These are phyloP conservation scores for Sugiyamaella chiloensis DNA, from an alignment of 805 yeast species.

Conservation along the genomic window DNA sequence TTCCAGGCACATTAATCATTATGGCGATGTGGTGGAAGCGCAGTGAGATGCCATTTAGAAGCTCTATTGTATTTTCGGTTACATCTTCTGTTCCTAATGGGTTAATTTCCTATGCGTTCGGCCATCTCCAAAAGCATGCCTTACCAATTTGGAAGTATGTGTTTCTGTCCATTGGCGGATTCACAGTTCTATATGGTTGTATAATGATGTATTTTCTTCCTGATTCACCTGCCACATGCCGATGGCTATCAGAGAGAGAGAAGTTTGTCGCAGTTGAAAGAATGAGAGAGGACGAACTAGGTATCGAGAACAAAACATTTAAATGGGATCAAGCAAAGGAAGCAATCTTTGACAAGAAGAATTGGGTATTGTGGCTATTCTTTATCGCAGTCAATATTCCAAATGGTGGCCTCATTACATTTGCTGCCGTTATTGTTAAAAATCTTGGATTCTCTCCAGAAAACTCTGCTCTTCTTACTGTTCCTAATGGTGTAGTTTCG, in stretches of 20 bases:
- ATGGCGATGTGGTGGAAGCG: slow-evolving; percentile 39
- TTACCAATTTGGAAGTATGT: slow-evolving; percentile 49
- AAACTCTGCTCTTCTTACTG: neutral
- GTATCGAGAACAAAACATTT: slow-evolving; percentile 40
- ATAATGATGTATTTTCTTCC: slow-evolving; percentile 18
- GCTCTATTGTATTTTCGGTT: slow-evolving; percentile 43
- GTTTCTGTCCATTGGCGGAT: no score
- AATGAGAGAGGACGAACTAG: slow-evolving; percentile 38
- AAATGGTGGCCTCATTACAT: slow-evolving; percentile 33
- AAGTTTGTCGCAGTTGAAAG: slow-evolving; percentile 24
- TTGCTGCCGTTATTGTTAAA: neutral
- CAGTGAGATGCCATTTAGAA: slow-evolving; percentile 43
- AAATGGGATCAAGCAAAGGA: slow-evolving; percentile 45
- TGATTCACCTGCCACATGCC: slow-evolving; percentile 22
- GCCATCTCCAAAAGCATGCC: slow-evolving; percentile 25
- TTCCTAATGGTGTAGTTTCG: neutral
- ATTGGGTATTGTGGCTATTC: slow-evolving; percentile 33
- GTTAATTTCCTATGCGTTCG: slow-evolving; percentile 35
- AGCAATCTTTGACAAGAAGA: slow-evolving; percentile 37
- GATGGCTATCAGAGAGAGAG: slow-evolving; percentile 23
- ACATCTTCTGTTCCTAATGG: slow-evolving; percentile 47
- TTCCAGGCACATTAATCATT: slow-evolving; percentile 15
- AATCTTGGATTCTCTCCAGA: neutral
- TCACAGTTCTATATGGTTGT: no score
- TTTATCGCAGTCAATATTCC: slow-evolving; percentile 47